Base-by-base conservation (phyloP, 768 basidiomycete species). In the Collybia nuda region DNA sequence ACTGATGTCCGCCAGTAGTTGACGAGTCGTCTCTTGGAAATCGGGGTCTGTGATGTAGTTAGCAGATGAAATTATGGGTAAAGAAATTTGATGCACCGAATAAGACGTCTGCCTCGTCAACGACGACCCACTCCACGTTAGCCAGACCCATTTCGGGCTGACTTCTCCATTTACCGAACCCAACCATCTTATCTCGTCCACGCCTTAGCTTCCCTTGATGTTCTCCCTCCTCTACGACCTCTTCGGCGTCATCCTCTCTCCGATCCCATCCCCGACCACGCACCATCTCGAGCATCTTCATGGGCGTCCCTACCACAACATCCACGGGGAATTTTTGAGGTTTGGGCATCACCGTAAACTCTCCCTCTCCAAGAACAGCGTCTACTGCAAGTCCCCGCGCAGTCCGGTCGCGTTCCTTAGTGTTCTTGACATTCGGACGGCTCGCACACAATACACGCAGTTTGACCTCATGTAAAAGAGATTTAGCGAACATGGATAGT, bases 91-190 rank as follows among this genome's bases (percentile, higher is more conserved):
- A 44, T 12, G 42, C 45, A 90, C 93, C 91, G 47, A 96, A 86
- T 11, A 95, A 72, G 43, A 97, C 82, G 62, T 96, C 94, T 0
- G 94, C 93, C 62, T 97, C 93, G 53, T 97, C 94, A 1, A 96
- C 72, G 2, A 95, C 75, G 5, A 96, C 86, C 92, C 92, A 96
- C 59, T 96, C 91, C 1, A 95, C 72, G 43, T 82, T 78, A 45
- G 76, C 77, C 19, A 93, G 67, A 1, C 83, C 77, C 68, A 90
- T 77, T 59, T 84, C 76, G 4, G 81, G 76, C 40, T 76, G 70
- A 18, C 52, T 68, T 59, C 53, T 74, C 75, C 57, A 72, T 23
- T 56, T 67, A 57, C 75, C 75, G 66, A 73, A 53, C 55, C 79
- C 66, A 21, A 47, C 64, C 60, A 63, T 56, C 56, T 58, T 70